Evolutionary conservation across 108 stramenopile genomes (phyloP).

Genomic region (Poteriospumella lacustris): DNA sequence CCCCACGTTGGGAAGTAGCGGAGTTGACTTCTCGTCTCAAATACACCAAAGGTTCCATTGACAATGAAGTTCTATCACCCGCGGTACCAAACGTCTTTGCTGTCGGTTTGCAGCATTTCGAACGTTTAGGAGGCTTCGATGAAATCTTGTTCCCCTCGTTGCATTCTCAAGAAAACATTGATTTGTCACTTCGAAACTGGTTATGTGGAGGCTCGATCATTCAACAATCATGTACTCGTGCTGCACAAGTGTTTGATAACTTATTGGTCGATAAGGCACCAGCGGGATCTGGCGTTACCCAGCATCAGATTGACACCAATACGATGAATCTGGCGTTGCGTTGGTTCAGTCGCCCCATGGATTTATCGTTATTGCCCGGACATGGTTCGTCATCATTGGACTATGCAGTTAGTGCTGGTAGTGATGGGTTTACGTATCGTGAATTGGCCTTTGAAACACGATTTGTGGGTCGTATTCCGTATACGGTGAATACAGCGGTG

Average conservation of each 20-base stretch:
- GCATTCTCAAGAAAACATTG: neutral
- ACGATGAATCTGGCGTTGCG: too few species aligned
- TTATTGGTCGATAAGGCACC: neutral
- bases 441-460: too few species aligned
- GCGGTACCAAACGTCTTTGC: neutral
- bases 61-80: neutral
- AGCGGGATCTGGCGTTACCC: too few species aligned
- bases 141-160: neutral
- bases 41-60: neutral
- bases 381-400: too few species aligned
- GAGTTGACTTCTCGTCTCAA: neutral
- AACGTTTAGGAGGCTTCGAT: neutral
- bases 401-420: too few species aligned
- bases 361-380: too few species aligned
- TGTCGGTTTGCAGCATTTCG: neutral
- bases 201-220: neutral
- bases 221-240: neutral
- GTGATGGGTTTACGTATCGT: too few species aligned
- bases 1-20: neutral
- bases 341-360: too few species aligned
- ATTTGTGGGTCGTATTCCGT: neutral
- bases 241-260: neutral
- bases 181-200: neutral
- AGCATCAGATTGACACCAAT: too few species aligned
- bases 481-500: neutral